Base-by-base conservation (phyloP, 176 grass and related monocot genomes). In the Juncus inflexus region DNA sequence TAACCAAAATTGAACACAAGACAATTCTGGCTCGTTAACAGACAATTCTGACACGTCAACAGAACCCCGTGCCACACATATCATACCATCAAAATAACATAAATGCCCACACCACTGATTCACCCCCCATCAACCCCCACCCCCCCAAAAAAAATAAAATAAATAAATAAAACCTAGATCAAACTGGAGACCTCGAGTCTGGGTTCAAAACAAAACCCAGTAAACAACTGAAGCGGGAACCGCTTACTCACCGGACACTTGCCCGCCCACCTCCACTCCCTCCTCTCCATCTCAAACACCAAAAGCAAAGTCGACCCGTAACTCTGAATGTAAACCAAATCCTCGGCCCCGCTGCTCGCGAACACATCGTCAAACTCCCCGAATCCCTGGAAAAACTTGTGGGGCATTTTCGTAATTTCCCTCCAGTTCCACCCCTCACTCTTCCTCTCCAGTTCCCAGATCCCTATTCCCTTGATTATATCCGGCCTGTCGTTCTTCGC, bases 291-390 rank as follows among this genome's bases (percentile, higher is more conserved):
- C 77, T 96, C 84, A 73, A 85, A 96, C 59, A 79, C 60, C 60
- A 96, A 83, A 75, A 96, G 75, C 55, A 84, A 75, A 41, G 91
- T 90, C 42, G 87, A 77, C 3, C 91, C 91, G 50, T 87, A 96
- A 80, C 91, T 90, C 74, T 96, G 91, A 70, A 96, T 96, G 60
- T 90, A 96, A 37, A 96, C 56, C 63, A 81, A 79, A 58, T 88
- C 84, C 40, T 90, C 75, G 1, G 70, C 74, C 50, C 91, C 91
- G 5, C 84, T 87, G 72, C 91, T 90, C 36, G 87, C 82, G 4
- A 96, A 96, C 64, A 90, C 91, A 65, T 96, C 91, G 68, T 96
- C 91, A 3, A 96, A 64, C 55, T 96, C 91, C 11, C 91, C 91
- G 62, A 96, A 96, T 12, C 91, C 91, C 83, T 96, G 91, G 64